A percentile compares a stretch with the other conserved stretches of the same genome.
phyloP scores from a whole-genome alignment of 1,284 basidiomycete genomes.

The Puccinia triticina region DNA sequence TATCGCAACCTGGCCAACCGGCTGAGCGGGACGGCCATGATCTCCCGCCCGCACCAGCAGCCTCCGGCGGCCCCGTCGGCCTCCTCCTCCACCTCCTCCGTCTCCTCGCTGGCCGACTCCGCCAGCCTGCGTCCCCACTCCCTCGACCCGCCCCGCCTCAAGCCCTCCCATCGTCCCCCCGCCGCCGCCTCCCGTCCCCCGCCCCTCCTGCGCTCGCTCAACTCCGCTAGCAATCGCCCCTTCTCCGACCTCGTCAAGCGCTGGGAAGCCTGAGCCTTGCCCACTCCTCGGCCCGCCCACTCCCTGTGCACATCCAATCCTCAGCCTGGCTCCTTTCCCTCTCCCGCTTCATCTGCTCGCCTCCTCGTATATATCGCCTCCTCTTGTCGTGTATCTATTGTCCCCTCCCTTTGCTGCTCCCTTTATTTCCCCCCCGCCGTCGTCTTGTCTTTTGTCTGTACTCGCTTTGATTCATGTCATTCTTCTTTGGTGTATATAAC shows the following conservation, averaged over 20 bases:
- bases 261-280: background rate
- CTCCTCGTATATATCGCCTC: background rate
- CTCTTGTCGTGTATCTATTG: background rate
- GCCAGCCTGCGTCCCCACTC: background rate
- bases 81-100: background rate
- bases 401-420: background rate
- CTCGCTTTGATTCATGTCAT: no score
- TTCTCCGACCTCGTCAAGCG: background rate
- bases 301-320: no score
- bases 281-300: background rate
- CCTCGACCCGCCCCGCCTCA: background rate
- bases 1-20: constrained; percentile 34
- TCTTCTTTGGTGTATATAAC: no score
- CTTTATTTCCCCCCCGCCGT: background rate
- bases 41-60: background rate
- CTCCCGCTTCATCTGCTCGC: background rate
- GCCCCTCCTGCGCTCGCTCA: constrained; percentile 3
- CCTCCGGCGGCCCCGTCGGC: background rate
- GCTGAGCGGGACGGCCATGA: constrained; percentile 10
- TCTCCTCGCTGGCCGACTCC: background rate
- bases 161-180: background rate
- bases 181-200: background rate
- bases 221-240: no score
- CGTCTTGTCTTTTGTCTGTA: no score
- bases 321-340: background rate